phyloP scores from a whole-genome alignment of 345 rosid genomes.

The Eucalyptus leucophloia region DNA sequence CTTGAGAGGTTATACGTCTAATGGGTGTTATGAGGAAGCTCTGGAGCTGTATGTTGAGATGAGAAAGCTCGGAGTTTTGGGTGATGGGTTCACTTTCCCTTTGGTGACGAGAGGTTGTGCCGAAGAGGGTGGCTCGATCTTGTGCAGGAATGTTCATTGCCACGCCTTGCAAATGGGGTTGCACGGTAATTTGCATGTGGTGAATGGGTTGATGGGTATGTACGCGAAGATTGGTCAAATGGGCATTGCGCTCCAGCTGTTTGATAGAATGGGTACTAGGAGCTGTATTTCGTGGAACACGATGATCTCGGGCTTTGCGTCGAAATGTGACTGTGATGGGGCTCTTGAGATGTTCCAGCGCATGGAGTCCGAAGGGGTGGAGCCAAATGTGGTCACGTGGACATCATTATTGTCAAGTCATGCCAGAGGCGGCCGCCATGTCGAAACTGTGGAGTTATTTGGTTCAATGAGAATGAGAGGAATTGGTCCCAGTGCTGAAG shows the following conservation, averaged over 20 bases:
- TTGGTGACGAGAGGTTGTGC: conserved; percentile 40
- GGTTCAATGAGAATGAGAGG: conserved; percentile 40
- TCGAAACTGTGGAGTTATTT: conserved; percentile 39
- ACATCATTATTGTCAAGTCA: conserved; percentile 55
- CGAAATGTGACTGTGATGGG: conserved; percentile 21
- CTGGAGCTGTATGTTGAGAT: conserved; percentile 30
- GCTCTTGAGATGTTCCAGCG: conserved; percentile 31
- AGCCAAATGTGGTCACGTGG: conserved; percentile 65
- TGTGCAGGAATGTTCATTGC: conserved; percentile 28
- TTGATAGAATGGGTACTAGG: conserved; percentile 15
- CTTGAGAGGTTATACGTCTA: conserved; percentile 31
- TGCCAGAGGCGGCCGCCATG: conserved; percentile 33
- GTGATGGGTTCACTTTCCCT: conserved; percentile 54
- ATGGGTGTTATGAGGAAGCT: conserved; percentile 20
- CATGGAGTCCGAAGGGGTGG: conserved; percentile 50
- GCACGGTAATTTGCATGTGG: conserved; percentile 28
- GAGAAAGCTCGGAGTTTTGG: conserved; percentile 32
- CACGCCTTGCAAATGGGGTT: conserved; percentile 40
- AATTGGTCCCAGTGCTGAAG: conserved; percentile 32
- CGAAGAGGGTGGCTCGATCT: conserved; percentile 2
- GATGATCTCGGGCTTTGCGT: conserved; percentile 27
- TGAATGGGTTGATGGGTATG: conserved; percentile 50
- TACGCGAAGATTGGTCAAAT: conserved; percentile 32
- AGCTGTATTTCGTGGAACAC: conserved; percentile 39
- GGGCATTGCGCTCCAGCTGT: conserved; percentile 18